Conservation (phyloP, 2,329 filamentous ascomycete genomes). For the Colletotrichum horii region DNA sequence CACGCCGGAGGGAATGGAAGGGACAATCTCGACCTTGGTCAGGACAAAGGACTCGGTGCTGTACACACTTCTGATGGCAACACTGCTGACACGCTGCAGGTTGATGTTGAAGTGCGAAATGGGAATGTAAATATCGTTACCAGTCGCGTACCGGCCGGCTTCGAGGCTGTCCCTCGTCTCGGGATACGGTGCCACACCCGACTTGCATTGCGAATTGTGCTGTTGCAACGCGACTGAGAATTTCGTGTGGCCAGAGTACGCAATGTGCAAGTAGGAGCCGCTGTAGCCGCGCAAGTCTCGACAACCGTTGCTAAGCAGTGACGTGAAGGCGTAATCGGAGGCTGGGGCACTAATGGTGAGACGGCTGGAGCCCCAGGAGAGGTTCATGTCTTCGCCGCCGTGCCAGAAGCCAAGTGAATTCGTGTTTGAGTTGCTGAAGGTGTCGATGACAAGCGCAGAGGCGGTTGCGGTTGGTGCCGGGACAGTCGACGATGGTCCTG, state of each 20-base stretch:
- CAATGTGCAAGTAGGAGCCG: conserved; percentile 67
- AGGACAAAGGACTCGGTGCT: conserved; percentile 54
- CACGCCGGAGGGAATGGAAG: conserved; percentile 54
- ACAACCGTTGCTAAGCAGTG: conserved; percentile 51
- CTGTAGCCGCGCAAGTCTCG: conserved; percentile 59
- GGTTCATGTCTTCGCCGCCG: conserved; percentile 65
- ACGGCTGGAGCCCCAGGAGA: conserved; percentile 55
- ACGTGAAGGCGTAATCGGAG: conserved; percentile 64
- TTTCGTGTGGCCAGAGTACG: conserved; percentile 64
- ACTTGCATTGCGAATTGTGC: conserved; percentile 66
- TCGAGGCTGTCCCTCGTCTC: conserved; percentile 73
- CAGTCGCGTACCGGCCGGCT: conserved; percentile 60
- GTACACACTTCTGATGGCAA: conserved; percentile 71
- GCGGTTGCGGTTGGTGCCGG: conserved; percentile 54
- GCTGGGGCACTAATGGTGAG: conserved; percentile 46
- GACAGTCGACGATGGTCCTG: conserved; percentile 51
- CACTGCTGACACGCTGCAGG: conserved; percentile 57
- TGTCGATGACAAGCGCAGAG: conserved; percentile 63
- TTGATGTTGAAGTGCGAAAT: conserved; percentile 70
- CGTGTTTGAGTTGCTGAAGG: conserved; percentile 54
- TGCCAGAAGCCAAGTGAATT: conserved; percentile 72
- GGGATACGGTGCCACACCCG: conserved; percentile 61
- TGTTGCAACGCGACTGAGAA: conserved; percentile 72
- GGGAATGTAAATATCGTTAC: conserved; percentile 69
- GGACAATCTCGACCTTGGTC: conserved; percentile 65